Evolutionary conservation across 2,329 filamentous ascomycete genomes (phyloP), one percentile per base, ranked within the genome.

Genomic region (Cytospora piceicola): DNA sequence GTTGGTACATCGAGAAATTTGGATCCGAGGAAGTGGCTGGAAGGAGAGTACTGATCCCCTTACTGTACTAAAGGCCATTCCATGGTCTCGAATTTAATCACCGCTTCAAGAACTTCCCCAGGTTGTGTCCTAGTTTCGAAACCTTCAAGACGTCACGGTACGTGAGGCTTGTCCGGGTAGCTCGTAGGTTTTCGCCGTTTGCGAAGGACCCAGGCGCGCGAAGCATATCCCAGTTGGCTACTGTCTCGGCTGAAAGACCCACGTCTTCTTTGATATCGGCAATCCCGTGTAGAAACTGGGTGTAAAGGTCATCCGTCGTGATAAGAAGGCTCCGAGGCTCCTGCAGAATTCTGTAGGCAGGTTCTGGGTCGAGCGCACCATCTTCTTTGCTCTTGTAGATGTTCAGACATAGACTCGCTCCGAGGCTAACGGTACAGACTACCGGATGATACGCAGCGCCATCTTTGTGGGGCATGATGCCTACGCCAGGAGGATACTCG

Each of bases 381-480:
- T 87, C 84, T 11, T 84, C 82, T 67, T 83, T 87, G 75, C 85
- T 89, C 71, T 82, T 82, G 75, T 91, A 88, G 17, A 98, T 80
- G 71, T 96, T 89, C 60, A 98, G 81, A 65, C 94, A 92, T 11
- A 96, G 81, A 57, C 87, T 87, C 12, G 87, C 87, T 0, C 92
- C 92, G 9, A 99, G 80, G 78, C 92, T 96, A 69, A 98, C 89
- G 1, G 95, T 98, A 69, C 93, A 95, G 15, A 97, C 94, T 17
- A 96, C 88, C 1, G 91, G 91, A 74, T 91, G 85, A 75, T 99
- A 99, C 12, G 94, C 92, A 11, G 85, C 80, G 1, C 94, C 95
- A 76, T 99, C 94, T 82, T 97, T 95, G 76, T 98, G 94, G 56
- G 94, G 89, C 92, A 97, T 96, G 70, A 98, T 98, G n/a, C 94